phyloP scores from a whole-genome alignment of 2,329 filamentous ascomycete species.

The Exophiala alcalophila region DNA sequence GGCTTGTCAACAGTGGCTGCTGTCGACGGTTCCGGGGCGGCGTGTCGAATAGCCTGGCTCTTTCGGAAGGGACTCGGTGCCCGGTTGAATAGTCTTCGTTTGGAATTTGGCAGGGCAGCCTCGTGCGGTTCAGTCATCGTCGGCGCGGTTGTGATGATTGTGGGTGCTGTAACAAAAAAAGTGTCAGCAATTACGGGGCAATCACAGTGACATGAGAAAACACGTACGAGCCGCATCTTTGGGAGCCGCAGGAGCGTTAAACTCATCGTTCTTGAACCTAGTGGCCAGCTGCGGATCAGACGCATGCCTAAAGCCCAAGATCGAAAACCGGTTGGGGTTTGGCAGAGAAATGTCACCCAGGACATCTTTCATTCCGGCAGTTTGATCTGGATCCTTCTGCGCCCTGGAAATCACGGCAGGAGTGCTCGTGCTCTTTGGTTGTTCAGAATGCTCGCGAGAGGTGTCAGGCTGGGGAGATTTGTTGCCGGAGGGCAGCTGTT shows the following conservation, averaged over 20 bases:
- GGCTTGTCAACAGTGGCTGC: constrained; percentile 6
- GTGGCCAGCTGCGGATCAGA: constrained; percentile 85
- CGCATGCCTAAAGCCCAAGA: constrained; percentile 84
- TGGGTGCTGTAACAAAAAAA: constrained; percentile 45
- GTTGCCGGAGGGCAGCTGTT: constrained; percentile 6
- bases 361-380: background rate
- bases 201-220: background rate
- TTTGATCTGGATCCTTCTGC: constrained; percentile 5
- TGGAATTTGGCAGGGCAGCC: constrained; percentile 35
- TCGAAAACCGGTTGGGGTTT: constrained; percentile 55
- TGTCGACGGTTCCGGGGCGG: constrained; percentile 30
- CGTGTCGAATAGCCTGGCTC: constrained; percentile 14
- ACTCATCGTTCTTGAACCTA: constrained; percentile 63
- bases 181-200: background rate
- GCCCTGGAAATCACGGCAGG: constrained; percentile 1
- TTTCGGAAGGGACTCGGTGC: constrained; percentile 26
- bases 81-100: constrained; percentile 22
- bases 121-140: constrained; percentile 61
- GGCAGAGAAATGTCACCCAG: constrained; percentile 34
- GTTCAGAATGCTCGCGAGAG: constrained; percentile 1
- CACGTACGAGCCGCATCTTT: constrained; percentile 45
- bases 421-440: constrained; percentile 8
- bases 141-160: constrained; percentile 89
- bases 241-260: constrained; percentile 31
- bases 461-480: constrained; percentile 1